Evolutionary conservation across 2,329 filamentous ascomycete genomes (phyloP).

Genomic region (Nannizzia gypsea): DNA sequence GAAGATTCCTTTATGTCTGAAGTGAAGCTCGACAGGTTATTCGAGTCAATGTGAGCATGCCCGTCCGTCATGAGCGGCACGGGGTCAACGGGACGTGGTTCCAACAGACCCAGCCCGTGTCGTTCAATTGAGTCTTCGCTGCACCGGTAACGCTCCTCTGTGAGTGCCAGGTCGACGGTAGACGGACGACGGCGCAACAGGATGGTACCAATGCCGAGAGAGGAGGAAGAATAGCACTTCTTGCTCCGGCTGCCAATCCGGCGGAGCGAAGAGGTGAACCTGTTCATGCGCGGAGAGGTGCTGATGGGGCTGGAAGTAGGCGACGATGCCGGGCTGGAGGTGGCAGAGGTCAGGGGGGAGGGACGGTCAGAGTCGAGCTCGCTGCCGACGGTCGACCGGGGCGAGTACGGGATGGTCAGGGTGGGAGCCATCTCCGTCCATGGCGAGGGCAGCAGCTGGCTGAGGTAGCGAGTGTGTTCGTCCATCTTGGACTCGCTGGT

Average conservation of each 20-base stretch:
- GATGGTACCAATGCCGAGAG: conserved; percentile 22
- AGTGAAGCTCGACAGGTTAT: conserved; percentile 4
- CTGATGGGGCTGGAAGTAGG: conserved; percentile 20
- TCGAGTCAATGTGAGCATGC: conserved; percentile 2
- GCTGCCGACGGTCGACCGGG: conserved; percentile 15
- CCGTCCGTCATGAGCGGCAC: conserved; percentile 15
- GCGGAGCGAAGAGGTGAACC: conserved; percentile 16
- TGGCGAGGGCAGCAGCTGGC: conserved; percentile 16
- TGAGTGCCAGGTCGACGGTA: conserved; percentile 33
- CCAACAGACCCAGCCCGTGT: conserved; percentile 33
- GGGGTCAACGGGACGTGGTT: conserved; percentile 34
- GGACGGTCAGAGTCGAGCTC: conserved; percentile 16
- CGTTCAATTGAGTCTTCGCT: conserved; percentile 29
- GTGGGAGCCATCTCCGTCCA: conserved; percentile 22
- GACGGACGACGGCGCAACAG: conserved; percentile 33
- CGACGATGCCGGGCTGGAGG: conserved; percentile 23
- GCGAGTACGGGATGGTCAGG: conserved; percentile 23
- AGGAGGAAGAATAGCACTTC: conserved; percentile 22
- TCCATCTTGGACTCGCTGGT: conserved; percentile 10
- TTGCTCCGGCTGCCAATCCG: conserved; percentile 17
- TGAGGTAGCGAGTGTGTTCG: conserved; percentile 2
- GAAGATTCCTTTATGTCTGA: neutral
- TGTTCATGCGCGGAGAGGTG: conserved; percentile 17
- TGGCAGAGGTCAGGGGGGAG: conserved; percentile 20
- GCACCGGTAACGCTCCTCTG: conserved; percentile 32